phyloP scores from a whole-genome alignment of 805 yeast species.

The Metschnikowia bowlesiae region DNA sequence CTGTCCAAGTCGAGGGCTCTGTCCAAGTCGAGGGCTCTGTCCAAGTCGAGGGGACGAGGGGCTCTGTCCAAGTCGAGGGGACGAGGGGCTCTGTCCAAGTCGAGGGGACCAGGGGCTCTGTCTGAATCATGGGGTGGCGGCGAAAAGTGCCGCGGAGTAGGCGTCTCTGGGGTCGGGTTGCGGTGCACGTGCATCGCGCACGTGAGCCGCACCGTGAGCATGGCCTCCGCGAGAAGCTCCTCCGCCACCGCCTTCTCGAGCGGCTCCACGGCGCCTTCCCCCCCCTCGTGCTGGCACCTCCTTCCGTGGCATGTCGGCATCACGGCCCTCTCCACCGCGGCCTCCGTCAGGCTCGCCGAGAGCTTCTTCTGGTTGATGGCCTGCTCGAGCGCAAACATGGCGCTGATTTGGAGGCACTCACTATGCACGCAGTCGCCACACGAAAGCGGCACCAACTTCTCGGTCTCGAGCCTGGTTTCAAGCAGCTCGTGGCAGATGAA shows the following conservation, averaged over 20 bases:
- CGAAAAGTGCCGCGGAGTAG: neutral
- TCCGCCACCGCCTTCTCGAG: slow-evolving; percentile 6
- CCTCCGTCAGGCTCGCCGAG: neutral
- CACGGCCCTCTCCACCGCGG: neutral
- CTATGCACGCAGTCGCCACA: slow-evolving; percentile 60
- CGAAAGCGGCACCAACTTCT: slow-evolving; percentile 42
- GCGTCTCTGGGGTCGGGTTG: neutral
- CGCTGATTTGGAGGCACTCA: slow-evolving; percentile 42
- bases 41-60: too few species aligned
- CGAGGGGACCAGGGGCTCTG: neutral
- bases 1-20: too few species aligned
- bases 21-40: too few species aligned
- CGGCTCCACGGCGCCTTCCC: slow-evolving; percentile 4
- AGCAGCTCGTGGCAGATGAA: slow-evolving; percentile 52
- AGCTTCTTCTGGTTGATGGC: slow-evolving; percentile 1
- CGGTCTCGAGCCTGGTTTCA: slow-evolving; percentile 41
- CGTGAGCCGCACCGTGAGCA: slow-evolving; percentile 11
- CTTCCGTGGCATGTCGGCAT: slow-evolving; percentile 13
- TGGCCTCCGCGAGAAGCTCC: slow-evolving; percentile 10
- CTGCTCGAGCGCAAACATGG: slow-evolving; percentile 10
- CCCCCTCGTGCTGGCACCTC: slow-evolving; percentile 4
- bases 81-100: too few species aligned
- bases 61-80: too few species aligned
- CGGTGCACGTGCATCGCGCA: neutral
- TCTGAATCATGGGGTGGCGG: neutral